Conservation (phyloP, 768 basidiomycete genomes). For the Auriscalpium vulgare region DNA sequence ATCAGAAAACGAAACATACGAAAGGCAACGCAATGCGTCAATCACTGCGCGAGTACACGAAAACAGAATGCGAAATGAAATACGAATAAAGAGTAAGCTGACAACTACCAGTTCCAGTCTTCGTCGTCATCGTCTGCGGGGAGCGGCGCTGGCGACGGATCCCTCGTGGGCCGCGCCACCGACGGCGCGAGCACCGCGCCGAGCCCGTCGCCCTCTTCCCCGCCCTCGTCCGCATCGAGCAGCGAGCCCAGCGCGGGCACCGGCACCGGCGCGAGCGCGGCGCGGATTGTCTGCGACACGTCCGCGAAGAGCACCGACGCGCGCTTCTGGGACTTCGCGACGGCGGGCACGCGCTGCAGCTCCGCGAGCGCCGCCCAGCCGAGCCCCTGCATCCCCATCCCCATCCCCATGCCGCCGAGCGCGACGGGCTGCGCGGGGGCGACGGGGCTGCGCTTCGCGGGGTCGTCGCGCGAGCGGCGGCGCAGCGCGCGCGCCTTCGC, state of each 20-base stretch:
- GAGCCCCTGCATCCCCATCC: slow-evolving; percentile 36
- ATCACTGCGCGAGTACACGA: background rate
- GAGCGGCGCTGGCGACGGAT: slow-evolving; percentile 1
- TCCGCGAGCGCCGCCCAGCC: slow-evolving; percentile 39
- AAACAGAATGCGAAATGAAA: background rate
- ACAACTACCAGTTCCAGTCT: slow-evolving; percentile 16
- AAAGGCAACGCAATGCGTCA: too few relatives aligned
- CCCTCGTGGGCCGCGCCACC: background rate
- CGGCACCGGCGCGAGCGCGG: slow-evolving; percentile 32
- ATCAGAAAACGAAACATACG: too few relatives aligned
- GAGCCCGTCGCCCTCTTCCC: background rate
- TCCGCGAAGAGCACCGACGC: slow-evolving; percentile 60
- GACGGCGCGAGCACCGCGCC: background rate
- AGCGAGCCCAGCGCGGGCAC: slow-evolving; percentile 13
- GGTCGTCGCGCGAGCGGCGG: slow-evolving; percentile 21
- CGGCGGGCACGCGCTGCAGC: slow-evolving; percentile 46
- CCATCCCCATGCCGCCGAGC: slow-evolving; percentile 32
- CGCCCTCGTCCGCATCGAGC: background rate
- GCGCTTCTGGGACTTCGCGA: slow-evolving; percentile 60
- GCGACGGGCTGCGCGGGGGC: slow-evolving; percentile 18
- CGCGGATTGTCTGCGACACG: slow-evolving; percentile 48
- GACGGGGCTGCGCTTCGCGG: slow-evolving; percentile 2
- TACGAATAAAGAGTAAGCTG: background rate
- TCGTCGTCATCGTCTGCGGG: slow-evolving; percentile 9
- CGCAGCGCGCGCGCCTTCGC: slow-evolving; percentile 10